These are phyloP conservation scores for Xylaria hypoxylon DNA, from an alignment of 2,329 filamentous ascomycete genomes.

Conservation along the genomic window DNA sequence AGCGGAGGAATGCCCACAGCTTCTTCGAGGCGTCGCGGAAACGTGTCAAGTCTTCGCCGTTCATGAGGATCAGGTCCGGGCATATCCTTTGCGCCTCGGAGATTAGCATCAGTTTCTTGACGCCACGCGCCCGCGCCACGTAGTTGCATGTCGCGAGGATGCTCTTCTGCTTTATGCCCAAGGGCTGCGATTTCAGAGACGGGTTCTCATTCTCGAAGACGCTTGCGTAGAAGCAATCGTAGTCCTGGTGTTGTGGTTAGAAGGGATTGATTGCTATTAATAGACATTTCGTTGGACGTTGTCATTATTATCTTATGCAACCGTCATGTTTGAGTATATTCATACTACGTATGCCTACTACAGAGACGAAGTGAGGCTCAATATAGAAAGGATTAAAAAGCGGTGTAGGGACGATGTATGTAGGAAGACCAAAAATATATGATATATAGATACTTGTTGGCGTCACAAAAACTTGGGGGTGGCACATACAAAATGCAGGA, in stretches of 20 bases:
- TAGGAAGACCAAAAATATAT: slow-evolving; percentile 7
- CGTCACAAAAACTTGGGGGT: neutral
- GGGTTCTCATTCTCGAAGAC: slow-evolving; percentile 87
- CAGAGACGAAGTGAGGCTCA: neutral
- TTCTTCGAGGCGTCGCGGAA: slow-evolving; percentile 90
- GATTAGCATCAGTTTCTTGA: slow-evolving; percentile 87
- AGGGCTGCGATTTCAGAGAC: slow-evolving; percentile 74
- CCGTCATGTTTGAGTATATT: neutral
- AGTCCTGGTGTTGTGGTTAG: slow-evolving; percentile 63
- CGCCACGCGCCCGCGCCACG: slow-evolving; percentile 78
- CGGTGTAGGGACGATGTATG: neutral
- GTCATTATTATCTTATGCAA: neutral
- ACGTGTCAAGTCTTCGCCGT: slow-evolving; percentile 85
- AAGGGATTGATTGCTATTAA: slow-evolving; percentile 1
- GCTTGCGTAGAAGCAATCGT: slow-evolving; percentile 95
- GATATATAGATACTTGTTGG: neutral
- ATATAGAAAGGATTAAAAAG: slow-evolving; percentile 8
- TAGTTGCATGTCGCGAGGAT: slow-evolving; percentile 97
- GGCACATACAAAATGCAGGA: slow-evolving; percentile 81
- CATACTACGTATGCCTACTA: neutral
- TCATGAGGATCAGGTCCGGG: slow-evolving; percentile 84
- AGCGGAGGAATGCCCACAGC: slow-evolving; percentile 78
- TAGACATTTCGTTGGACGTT: neutral
- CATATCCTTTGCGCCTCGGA: slow-evolving; percentile 82
- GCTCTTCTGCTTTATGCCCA: slow-evolving; percentile 92